Base-by-base conservation (phyloP, 2,329 filamentous ascomycete species). In the Monascus ruber region DNA sequence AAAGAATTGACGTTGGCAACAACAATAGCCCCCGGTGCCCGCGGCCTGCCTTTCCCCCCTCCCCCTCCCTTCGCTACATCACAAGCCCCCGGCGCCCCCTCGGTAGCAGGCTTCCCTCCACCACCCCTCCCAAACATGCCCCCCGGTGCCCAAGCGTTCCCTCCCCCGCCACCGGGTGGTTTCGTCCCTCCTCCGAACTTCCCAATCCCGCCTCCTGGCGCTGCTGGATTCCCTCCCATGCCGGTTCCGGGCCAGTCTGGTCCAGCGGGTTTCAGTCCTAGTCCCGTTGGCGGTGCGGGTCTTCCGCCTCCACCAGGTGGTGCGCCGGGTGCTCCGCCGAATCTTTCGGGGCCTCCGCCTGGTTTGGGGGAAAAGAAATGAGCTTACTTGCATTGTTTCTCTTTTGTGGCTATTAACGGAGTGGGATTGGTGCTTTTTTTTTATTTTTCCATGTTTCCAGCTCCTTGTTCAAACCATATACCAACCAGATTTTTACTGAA, bases 11-110 rank as follows among this genome's bases (percentile, higher is more conserved):
- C 33, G 33, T 35, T 41, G 31, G 36, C n/a, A 33, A 33, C 24
- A 26, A 5, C 28, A 26, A 52, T 55, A 72, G 72, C 73, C 43
- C 74, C 76, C 33, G 73, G 69, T 42, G 72, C 69, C 40, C 68
- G 71, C 49, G 72, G 73, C 38, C 66, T 66, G 36, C 72, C 66
- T 32, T 72, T 77, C 45, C 68, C 64, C 7, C 60, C 54, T 33
- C 51, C 55, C 35, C 51, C 56, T n/a, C 49, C 53, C 37, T 44
- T 41, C 46, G 49, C 31, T 43, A 55, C 17, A 50, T 54, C 24
- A 54, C 56, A 26, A 49, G 43, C 53, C 28, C 40, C 55, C 35
- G 66, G 48, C 49, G 58, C 44, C 25, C 61, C 64, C 10, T 61
- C 61, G 27, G 60, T 58, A 33, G 57, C 56, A 24, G 54, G 55